Conservation (phyloP, 2,329 filamentous ascomycete genomes). For the Beauveria caledonica region DNA sequence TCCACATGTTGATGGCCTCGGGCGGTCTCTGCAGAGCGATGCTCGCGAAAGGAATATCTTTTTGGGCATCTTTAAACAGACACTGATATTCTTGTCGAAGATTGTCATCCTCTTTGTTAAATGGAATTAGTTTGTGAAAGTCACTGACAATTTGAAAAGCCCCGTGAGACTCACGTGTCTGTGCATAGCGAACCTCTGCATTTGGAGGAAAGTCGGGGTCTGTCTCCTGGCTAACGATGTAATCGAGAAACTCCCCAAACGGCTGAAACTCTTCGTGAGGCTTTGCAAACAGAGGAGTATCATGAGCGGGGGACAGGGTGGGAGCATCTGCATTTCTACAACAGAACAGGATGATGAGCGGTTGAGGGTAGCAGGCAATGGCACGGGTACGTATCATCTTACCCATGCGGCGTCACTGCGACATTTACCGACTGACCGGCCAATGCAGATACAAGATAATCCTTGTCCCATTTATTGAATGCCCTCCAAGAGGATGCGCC, state of each 20-base stretch:
- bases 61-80: constrained; percentile 55
- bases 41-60: constrained; percentile 61
- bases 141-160: not conserved
- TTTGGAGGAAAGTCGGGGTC: constrained; percentile 21
- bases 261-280: constrained; percentile 58
- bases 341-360: not conserved
- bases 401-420: constrained; percentile 68
- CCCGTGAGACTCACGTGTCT: constrained; percentile 51
- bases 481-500: constrained; percentile 58
- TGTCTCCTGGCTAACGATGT: constrained; percentile 50
- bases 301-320: constrained; percentile 19
- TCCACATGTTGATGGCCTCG: constrained; percentile 77
- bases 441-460: constrained; percentile 50
- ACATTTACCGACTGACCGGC: constrained; percentile 57
- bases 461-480: constrained; percentile 51
- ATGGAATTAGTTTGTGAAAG: not conserved
- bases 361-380: too few species aligned
- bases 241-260: constrained; percentile 55
- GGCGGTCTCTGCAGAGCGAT: constrained; percentile 58
- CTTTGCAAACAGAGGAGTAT: constrained; percentile 53
- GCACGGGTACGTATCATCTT: constrained; percentile 16
- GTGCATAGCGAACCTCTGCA: constrained; percentile 58
- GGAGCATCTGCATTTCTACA: constrained; percentile 31
- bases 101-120: constrained; percentile 64
- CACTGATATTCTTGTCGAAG: constrained; percentile 61